Evolutionary conservation across 2,329 filamentous ascomycete species (phyloP).

Genomic region (Exserohilum turcica): DNA sequence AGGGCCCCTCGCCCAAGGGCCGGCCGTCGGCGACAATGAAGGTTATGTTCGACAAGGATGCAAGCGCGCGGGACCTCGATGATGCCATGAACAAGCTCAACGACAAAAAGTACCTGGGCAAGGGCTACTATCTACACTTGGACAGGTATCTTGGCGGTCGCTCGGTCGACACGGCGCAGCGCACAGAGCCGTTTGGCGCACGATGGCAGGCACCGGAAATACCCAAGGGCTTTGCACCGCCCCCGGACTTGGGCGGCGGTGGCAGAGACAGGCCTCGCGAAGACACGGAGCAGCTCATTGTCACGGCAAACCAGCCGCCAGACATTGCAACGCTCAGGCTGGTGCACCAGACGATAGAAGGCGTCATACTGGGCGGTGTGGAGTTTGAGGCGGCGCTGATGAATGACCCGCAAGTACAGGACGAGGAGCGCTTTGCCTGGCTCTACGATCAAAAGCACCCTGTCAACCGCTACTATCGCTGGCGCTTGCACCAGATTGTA

Average conservation of each 20-base stretch:
- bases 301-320: constrained; percentile 68
- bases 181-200: constrained; percentile 39
- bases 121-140: constrained; percentile 42
- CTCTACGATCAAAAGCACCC: constrained; percentile 77
- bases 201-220: constrained; percentile 35
- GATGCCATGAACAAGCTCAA: constrained; percentile 41
- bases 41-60: constrained; percentile 41
- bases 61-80: constrained; percentile 34
- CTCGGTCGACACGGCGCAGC: constrained; percentile 29
- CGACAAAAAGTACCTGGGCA: constrained; percentile 43
- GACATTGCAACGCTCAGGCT: constrained; percentile 79
- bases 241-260: constrained; percentile 32
- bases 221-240: constrained; percentile 37
- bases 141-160: constrained; percentile 39
- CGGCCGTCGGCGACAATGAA: constrained; percentile 39
- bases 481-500: constrained; percentile 86
- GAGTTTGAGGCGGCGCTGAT: constrained; percentile 93
- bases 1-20: constrained; percentile 23
- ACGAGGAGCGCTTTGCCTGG: constrained; percentile 91
- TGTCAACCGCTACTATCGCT: constrained; percentile 89
- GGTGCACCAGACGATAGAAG: constrained; percentile 87
- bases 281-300: constrained; percentile 32
- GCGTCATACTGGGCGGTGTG: constrained; percentile 76
- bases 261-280: constrained; percentile 27
- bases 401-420: constrained; percentile 80